phyloP scores from a whole-genome alignment of 2,329 filamentous ascomycete genomes.

The Exutisphaerella laricina region DNA sequence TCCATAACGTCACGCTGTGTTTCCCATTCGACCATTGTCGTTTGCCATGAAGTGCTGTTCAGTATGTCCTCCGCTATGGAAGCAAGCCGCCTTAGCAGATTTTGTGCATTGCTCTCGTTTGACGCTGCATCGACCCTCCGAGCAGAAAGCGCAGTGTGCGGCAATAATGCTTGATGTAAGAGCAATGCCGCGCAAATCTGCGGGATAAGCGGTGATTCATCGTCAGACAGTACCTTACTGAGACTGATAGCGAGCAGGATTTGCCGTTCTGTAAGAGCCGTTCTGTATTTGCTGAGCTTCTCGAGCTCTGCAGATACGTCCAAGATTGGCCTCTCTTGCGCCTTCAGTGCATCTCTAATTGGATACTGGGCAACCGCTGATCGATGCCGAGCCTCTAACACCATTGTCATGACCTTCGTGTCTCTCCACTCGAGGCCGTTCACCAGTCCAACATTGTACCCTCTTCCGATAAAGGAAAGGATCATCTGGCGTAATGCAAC shows the following conservation, averaged over 20 bases:
- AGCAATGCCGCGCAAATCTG: slow-evolving; percentile 21
- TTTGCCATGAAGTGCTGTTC: slow-evolving; percentile 21
- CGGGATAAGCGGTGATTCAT: background rate
- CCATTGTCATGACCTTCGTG: slow-evolving; percentile 54
- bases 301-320: slow-evolving; percentile 16
- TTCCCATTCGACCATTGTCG: slow-evolving; percentile 30
- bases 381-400: slow-evolving; percentile 34
- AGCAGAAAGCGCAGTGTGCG: slow-evolving; percentile 27
- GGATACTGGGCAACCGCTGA: slow-evolving; percentile 12
- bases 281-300: slow-evolving; percentile 12
- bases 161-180: slow-evolving; percentile 29
- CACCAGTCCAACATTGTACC: slow-evolving; percentile 58
- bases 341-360: background rate
- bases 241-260: slow-evolving; percentile 24
- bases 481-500: slow-evolving; percentile 45
- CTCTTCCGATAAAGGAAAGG: slow-evolving; percentile 49
- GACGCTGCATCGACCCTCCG: slow-evolving; percentile 22
- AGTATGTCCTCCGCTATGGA: slow-evolving; percentile 36
- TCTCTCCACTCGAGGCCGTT: slow-evolving; percentile 59
- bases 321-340: slow-evolving; percentile 7
- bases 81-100: slow-evolving; percentile 33
- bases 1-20: slow-evolving; percentile 48
- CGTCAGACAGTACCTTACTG: slow-evolving; percentile 13
- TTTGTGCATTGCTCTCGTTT: slow-evolving; percentile 11
- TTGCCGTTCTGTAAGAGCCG: slow-evolving; percentile 26